These are phyloP conservation scores for Vairimorpha necatrix DNA, from an alignment of 371 early-diverging fungal genomes.

Conservation along the genomic window DNA sequence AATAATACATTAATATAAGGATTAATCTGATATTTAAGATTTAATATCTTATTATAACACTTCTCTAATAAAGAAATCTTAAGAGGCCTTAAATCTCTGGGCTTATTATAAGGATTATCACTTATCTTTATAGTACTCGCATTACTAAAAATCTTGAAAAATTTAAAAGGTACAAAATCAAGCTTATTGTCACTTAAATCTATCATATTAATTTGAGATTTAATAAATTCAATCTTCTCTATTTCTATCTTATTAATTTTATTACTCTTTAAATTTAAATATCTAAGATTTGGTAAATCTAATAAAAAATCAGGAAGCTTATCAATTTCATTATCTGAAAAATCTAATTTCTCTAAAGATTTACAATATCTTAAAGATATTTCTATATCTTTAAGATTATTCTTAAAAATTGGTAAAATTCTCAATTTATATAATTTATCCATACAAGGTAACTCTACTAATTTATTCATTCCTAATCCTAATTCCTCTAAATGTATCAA, in stretches of 20 bases:
- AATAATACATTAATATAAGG: slow-evolving; percentile 35
- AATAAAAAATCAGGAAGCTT: slow-evolving; percentile 55
- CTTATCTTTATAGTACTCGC: slow-evolving; percentile 52
- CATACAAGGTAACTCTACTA: slow-evolving; percentile 66
- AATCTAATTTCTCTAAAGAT: slow-evolving; percentile 64
- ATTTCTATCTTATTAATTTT: slow-evolving; percentile 50
- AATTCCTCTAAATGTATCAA: slow-evolving; percentile 68
- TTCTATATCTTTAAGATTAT: slow-evolving; percentile 51
- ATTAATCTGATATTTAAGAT: slow-evolving; percentile 39
- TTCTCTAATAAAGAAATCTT: slow-evolving; percentile 46
- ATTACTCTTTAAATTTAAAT: slow-evolving; percentile 63
- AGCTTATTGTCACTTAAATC: slow-evolving; percentile 54
- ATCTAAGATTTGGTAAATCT: slow-evolving; percentile 45
- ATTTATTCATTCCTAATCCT: slow-evolving; percentile 69
- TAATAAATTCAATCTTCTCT: background rate
- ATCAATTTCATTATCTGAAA: slow-evolving; percentile 62
- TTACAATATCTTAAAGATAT: slow-evolving; percentile 43
- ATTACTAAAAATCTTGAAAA: slow-evolving; percentile 59
- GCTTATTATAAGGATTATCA: slow-evolving; percentile 55
- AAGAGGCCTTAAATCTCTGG: slow-evolving; percentile 18
- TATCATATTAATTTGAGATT: slow-evolving; percentile 54
- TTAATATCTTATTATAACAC: slow-evolving; percentile 51
- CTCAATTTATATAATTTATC: slow-evolving; percentile 54
- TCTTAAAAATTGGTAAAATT: slow-evolving; percentile 65
- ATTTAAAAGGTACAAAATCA: slow-evolving; percentile 55